These are phyloP conservation scores for Haematococcus lacustris DNA, from an alignment of 139 green algal genomes.

Conservation along the genomic window DNA sequence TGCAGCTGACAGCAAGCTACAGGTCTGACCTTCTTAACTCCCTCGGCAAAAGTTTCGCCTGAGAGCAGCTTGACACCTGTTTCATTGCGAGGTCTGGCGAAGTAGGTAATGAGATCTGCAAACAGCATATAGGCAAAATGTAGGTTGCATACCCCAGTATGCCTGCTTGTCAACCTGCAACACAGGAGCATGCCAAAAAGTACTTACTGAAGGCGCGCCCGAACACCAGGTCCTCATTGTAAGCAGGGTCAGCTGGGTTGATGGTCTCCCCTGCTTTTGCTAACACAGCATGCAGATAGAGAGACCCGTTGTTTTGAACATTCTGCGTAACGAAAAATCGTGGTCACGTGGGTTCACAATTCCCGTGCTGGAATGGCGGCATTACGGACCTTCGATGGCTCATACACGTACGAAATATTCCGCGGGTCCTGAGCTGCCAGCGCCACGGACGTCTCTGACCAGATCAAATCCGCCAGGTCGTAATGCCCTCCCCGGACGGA, in stretches of 20 bases:
- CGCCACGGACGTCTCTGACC: constrained; percentile 40
- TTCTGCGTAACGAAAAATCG: too few relatives aligned
- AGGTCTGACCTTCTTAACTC: too few relatives aligned
- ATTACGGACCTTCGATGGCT: constrained; percentile 31
- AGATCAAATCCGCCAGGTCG: constrained; percentile 39
- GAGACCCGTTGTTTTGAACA: constrained; percentile 76
- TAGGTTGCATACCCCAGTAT: too few relatives aligned
- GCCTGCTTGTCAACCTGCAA: too few relatives aligned
- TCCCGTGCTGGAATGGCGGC: too few relatives aligned
- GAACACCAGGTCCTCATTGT: constrained; percentile 27
- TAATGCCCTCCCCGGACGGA: constrained; percentile 16
- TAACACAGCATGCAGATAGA: constrained; percentile 78
- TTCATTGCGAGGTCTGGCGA: constrained; percentile 43
- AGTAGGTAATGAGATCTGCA: constrained; percentile 45
- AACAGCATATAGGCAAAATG: too few relatives aligned
- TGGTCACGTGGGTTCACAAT: too few relatives aligned
- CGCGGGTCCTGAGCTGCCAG: constrained; percentile 21
- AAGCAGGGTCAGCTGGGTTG: constrained; percentile 23
- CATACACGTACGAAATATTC: constrained; percentile 23
- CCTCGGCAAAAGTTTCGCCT: too few relatives aligned
- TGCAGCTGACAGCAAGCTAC: too few relatives aligned
- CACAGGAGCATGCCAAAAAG: too few relatives aligned
- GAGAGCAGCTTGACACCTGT: constrained; percentile 69
- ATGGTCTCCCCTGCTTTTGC: constrained; percentile 28
- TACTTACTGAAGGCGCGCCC: background rate